Base-by-base conservation (phyloP, 2,329 filamentous ascomycete genomes). In the Beauveria brongniartii region DNA sequence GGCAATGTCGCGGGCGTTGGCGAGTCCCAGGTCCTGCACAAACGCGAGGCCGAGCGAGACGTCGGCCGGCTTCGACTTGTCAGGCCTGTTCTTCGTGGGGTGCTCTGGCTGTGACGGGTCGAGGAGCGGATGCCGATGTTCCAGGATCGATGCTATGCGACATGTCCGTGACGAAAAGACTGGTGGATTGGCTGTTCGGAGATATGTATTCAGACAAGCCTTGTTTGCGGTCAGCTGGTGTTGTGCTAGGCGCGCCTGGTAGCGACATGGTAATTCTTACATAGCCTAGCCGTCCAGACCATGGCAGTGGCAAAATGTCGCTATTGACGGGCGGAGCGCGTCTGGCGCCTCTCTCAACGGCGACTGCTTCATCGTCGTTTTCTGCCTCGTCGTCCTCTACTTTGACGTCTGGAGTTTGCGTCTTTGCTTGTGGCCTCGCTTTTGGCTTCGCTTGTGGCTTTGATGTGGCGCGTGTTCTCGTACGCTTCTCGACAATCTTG, bases 121-220 rank as follows among this genome's bases (percentile, higher is more conserved):
- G 65, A 80, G 80, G 2, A 97, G 78, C 0, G 92, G 91, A 72
- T 96, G 85, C 9, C 91, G 86, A 68, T 97, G 91, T 61, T 97
- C 92, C 12, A 97, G 71, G 48, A 97, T 96, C 1, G 91, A 96
- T 1, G 90, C 82, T 64, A 97, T 93, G 34, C 92, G 89, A 70
- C 92, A 97, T 0, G 93, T 97, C 60, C 93, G 84, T 0, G 93
- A 97, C 65, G 87, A 90, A 73, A 97, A 97, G 1, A 97, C 86
- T 0, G 93, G 87, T 8, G 91, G 90, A 64, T 86, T 93, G 1
- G 90, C 86, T 57, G 83, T 82, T 50, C 93, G 88, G 2, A 97
- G 80, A 71, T 97, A 97, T 0, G 93, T 97, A 70, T 96, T 96
- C 18, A 97, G 77, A 69, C 92, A 97, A 12, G 93, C 92, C 90